Evolutionary conservation across 2,329 filamentous ascomycete genomes (phyloP).

Genomic region (Fusarium sp.): DNA sequence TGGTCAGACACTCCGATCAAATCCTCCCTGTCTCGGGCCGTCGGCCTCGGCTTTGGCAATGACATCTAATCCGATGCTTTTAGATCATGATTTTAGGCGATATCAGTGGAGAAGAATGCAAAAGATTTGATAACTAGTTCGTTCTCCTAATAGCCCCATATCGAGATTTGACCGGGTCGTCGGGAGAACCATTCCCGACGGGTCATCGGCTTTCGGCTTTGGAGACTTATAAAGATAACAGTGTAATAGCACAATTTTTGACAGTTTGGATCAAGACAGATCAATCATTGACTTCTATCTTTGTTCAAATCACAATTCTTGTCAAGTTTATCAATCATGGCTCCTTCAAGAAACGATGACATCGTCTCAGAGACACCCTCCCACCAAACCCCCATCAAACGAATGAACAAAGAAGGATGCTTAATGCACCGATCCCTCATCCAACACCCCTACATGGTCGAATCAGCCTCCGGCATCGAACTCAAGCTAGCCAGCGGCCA

Average conservation of each 20-base stretch:
- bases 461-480: constrained; percentile 54
- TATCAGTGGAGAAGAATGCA: neutral
- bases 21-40: neutral
- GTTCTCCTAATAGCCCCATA: neutral
- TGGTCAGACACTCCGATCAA: neutral
- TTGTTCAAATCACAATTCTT: neutral
- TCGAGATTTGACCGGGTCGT: neutral
- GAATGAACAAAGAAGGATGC: constrained; percentile 7
- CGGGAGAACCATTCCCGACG: constrained; percentile 18
- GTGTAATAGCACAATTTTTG: neutral
- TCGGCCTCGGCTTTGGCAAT: constrained; percentile 1
- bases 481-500: constrained; percentile 57
- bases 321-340: neutral
- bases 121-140: neutral
- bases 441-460: constrained; percentile 49
- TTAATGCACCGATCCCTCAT: constrained; percentile 48
- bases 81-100: neutral
- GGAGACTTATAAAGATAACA: neutral
- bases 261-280: neutral
- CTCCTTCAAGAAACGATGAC: constrained; percentile 18
- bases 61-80: constrained; percentile 3
- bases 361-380: neutral
- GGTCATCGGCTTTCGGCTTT: constrained; percentile 25
- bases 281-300: neutral
- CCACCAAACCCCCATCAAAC: neutral